Evolutionary conservation across 2,329 filamentous ascomycete genomes (phyloP).

Genomic region (Penicillium sp.): DNA sequence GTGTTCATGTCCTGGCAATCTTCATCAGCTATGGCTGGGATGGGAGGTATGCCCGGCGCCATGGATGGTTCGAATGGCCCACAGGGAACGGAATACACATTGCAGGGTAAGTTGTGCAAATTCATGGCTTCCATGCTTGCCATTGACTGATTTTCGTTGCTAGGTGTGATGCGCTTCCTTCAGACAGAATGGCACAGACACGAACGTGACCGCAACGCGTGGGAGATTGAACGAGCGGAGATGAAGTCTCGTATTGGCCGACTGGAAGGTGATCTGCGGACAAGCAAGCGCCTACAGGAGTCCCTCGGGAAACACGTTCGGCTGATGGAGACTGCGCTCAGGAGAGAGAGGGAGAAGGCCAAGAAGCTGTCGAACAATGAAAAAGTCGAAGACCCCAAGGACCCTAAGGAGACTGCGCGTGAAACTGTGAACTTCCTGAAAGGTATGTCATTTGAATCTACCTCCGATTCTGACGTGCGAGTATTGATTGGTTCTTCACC

Average conservation of each 20-base stretch:
- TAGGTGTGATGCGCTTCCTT: slow-evolving; percentile 97
- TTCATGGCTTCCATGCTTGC: neutral
- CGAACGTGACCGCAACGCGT: slow-evolving; percentile 93
- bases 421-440: slow-evolving; percentile 43
- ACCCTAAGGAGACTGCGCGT: slow-evolving; percentile 46
- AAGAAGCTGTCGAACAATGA: slow-evolving; percentile 52
- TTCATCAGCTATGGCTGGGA: slow-evolving; percentile 58
- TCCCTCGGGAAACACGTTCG: slow-evolving; percentile 85
- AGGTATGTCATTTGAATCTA: slow-evolving; percentile 26
- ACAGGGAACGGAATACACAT: slow-evolving; percentile 66
- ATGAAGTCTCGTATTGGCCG: slow-evolving; percentile 97
- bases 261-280: slow-evolving; percentile 82
- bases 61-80: slow-evolving; percentile 46
- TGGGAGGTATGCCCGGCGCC: slow-evolving; percentile 51
- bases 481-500: slow-evolving; percentile 8
- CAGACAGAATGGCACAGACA: slow-evolving; percentile 99
- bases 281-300: slow-evolving; percentile 82
- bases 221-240: slow-evolving; percentile 98
- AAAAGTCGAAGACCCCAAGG: slow-evolving; percentile 48
- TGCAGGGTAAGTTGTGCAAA: slow-evolving; percentile 56
- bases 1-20: slow-evolving; percentile 66
- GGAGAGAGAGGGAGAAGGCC: slow-evolving; percentile 71
- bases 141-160: neutral
- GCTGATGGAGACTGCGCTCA: slow-evolving; percentile 83
- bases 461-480: neutral